These are phyloP conservation scores for Verticillium nonalfalfae DNA, from an alignment of 2,329 filamentous ascomycete species.

Conservation along the genomic window DNA sequence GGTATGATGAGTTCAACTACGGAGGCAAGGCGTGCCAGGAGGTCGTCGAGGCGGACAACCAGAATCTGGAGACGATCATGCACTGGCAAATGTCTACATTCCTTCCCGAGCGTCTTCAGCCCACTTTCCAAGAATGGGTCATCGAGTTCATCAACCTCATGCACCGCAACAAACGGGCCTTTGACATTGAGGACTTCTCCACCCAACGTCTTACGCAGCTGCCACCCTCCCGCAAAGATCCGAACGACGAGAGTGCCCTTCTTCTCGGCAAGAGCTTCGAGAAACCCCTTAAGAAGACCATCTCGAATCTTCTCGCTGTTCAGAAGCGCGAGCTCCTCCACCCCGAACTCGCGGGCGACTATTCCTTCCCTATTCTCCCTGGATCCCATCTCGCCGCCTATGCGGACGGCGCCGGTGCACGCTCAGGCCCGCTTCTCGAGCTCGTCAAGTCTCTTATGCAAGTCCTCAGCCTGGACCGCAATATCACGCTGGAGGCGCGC, in stretches of 20 bases:
- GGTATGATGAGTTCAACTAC: slow-evolving; percentile 99
- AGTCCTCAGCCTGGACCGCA: slow-evolving; percentile 83
- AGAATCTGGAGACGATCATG: slow-evolving; percentile 87
- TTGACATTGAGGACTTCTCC: slow-evolving; percentile 38
- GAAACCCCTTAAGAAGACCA: slow-evolving; percentile 84
- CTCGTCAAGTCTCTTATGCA: slow-evolving; percentile 92
- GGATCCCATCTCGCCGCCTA: slow-evolving; percentile 56
- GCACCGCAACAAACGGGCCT: slow-evolving; percentile 74
- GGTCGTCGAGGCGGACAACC: slow-evolving; percentile 65
- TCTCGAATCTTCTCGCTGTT: slow-evolving; percentile 71
- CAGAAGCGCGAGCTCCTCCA: slow-evolving; percentile 88
- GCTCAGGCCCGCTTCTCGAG: slow-evolving; percentile 72
- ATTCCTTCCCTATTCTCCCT: slow-evolving; percentile 75
- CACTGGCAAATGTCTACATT: slow-evolving; percentile 97
- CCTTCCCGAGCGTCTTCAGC: slow-evolving; percentile 72
- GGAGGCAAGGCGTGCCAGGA: slow-evolving; percentile 87
- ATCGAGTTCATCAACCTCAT: slow-evolving; percentile 93
- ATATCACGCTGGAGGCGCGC: slow-evolving; percentile 81
- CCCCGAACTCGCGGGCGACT: slow-evolving; percentile 80
- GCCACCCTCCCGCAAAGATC: slow-evolving; percentile 47
- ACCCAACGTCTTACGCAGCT: slow-evolving; percentile 54
- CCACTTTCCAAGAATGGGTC: slow-evolving; percentile 85
- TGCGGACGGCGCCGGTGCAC: slow-evolving; percentile 14
- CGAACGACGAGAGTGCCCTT: slow-evolving; percentile 54
- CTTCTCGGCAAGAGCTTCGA: slow-evolving; percentile 80